phyloP scores from a whole-genome alignment of 2,329 filamentous ascomycete species.

The Hypoxylon sp. region DNA sequence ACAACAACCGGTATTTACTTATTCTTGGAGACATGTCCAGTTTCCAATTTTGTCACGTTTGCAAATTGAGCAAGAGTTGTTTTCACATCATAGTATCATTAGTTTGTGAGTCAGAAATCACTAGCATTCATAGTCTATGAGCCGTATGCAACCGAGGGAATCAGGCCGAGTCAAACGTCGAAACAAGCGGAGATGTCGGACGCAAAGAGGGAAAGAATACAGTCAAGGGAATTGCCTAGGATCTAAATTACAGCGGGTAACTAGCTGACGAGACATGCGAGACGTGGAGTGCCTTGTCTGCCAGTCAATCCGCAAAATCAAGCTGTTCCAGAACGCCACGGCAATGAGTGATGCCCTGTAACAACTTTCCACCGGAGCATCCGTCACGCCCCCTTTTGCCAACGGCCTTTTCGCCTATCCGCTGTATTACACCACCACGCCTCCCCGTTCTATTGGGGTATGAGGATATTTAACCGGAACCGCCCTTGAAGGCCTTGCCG shows the following conservation, averaged over 20 bases:
- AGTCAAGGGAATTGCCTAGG: conserved; percentile 67
- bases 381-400: conserved; percentile 59
- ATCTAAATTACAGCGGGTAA: conserved; percentile 73
- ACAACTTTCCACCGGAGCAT: conserved; percentile 60
- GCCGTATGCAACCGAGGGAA: conserved; percentile 55
- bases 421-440: conserved; percentile 54
- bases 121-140: conserved; percentile 54
- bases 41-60: background rate
- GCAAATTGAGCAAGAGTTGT: background rate
- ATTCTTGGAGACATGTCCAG: background rate
- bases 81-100: conserved; percentile 37
- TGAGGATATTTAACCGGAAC: conserved; percentile 62
- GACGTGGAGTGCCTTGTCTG: conserved; percentile 55
- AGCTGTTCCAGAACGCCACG: conserved; percentile 55
- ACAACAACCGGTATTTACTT: background rate
- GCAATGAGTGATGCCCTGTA: conserved; percentile 53
- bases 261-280: conserved; percentile 61
- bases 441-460: conserved; percentile 59
- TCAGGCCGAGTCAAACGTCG: conserved; percentile 45
- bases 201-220: conserved; percentile 56
- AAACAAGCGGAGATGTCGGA: conserved; percentile 53
- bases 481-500: conserved; percentile 97
- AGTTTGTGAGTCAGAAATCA: conserved; percentile 36
- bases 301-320: conserved; percentile 53
- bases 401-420: conserved; percentile 51